Evolutionary conservation across 2,329 filamentous ascomycete genomes (phyloP), one percentile per base, ranked within the genome.

Genomic region (Hansfordia pulvinata): DNA sequence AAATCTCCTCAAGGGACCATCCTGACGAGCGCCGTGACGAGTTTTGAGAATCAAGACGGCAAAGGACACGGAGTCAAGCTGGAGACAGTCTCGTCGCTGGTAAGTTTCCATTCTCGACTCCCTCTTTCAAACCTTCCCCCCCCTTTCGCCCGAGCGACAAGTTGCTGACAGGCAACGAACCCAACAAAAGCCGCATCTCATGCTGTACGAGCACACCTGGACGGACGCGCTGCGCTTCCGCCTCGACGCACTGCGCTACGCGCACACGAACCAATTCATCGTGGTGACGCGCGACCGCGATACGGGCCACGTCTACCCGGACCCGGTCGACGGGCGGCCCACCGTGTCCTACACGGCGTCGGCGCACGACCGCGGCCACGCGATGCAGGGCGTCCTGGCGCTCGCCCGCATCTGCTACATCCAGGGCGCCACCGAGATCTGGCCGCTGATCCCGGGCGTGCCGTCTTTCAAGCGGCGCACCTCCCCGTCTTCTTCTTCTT

Each of bases 31-130:
- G 75, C 86, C 11, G 76, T 82, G 35, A 70, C 64, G 22, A 73
- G 80, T 28, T 83, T 86, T 39, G 80, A 92, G 36, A 78, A 94
- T 39, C 61, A 86, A 1, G 84, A 93, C 46, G 69, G 70, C 5
- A 62, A 74, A 21, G 83, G 84, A 30, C 83, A 94, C 41, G 88
- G 88, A 20, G 64, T 66, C 25, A 93, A 92, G 49, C 59, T 94
- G 16, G 85, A 94, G 58, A 62, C 74, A 8, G 70, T 70, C 2
- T 69, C 68, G 41, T 86, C 90, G 78, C 38, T 73, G 30, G 64
- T 68, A 43, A 42, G 62, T 45, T 20, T 11, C 18, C 10, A 4
- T 14, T 14, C 13, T 15, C 12, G 14, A 10, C 10, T n/a, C 14
- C 18, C 12, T 7, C 20, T n/a, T 8, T 11, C 19, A 20, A 7